A percentile compares a stretch with the other conserved stretches of the same genome.
phyloP scores from a whole-genome alignment of 2,329 filamentous ascomycete genomes.

The Phialophora macrospora region DNA sequence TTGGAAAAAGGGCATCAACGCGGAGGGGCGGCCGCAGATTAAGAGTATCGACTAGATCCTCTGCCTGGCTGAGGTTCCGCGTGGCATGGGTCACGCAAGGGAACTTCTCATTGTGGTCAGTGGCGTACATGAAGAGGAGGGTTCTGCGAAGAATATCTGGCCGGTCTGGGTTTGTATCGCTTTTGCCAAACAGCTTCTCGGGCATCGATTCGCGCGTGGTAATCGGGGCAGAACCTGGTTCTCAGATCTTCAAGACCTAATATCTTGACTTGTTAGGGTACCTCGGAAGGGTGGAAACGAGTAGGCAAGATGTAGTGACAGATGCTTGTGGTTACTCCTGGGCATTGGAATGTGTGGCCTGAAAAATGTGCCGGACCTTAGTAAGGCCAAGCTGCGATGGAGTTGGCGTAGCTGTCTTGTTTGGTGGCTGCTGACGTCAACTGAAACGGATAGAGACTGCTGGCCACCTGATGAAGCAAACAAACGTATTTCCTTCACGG shows the following conservation, averaged over 20 bases:
- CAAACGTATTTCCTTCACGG: not conserved
- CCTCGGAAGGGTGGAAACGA: not conserved
- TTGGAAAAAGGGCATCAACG: not conserved
- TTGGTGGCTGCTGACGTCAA: not conserved
- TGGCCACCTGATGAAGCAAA: not conserved
- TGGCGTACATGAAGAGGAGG: slow-evolving; percentile 25
- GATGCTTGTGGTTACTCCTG: not conserved
- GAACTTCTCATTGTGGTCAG: slow-evolving; percentile 10
- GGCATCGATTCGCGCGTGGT: not conserved
- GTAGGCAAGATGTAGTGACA: not conserved
- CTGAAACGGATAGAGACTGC: not conserved
- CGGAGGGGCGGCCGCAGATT: not conserved
- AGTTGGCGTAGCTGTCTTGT: not conserved
- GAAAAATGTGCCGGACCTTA: not conserved
- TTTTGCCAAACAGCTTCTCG: not conserved
- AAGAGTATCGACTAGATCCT: not conserved
- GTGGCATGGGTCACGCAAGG: not conserved
- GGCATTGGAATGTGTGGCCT: not conserved
- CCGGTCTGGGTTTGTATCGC: slow-evolving; percentile 16
- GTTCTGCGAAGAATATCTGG: slow-evolving; percentile 19
- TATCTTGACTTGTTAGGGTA: not conserved
- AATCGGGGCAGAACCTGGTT: not conserved
- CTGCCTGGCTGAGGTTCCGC: not conserved
- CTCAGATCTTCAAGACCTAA: not conserved
- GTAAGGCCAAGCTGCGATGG: not conserved